phyloP scores from a whole-genome alignment of 495 filamentous ascomycete genomes.

The Tirmania nivea region DNA sequence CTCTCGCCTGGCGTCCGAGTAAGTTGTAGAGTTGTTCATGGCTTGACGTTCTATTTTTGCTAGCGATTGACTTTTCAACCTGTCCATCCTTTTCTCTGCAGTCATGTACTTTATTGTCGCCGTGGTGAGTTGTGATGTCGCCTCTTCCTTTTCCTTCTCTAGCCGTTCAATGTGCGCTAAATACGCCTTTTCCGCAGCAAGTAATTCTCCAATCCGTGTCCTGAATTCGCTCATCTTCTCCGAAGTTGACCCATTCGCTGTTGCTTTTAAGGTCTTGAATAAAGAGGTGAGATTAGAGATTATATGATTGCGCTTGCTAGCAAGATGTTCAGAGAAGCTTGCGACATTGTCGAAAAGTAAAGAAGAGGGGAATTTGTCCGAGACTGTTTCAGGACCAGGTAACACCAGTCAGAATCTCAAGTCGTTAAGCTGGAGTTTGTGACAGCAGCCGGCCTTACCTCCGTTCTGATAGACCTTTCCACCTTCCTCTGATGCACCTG shows the following conservation, averaged over 20 bases:
- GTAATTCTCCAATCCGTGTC: slow-evolving; percentile 42
- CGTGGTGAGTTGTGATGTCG: slow-evolving; percentile 60
- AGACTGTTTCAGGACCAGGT: slow-evolving; percentile 10
- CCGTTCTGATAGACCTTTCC: slow-evolving; percentile 25
- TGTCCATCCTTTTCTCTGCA: slow-evolving; percentile 81
- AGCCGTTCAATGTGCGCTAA: slow-evolving; percentile 54
- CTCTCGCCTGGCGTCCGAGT: slow-evolving; percentile 34
- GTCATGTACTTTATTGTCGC: slow-evolving; percentile 81
- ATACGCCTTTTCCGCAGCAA: slow-evolving; percentile 64
- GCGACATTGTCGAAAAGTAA: slow-evolving; percentile 42
- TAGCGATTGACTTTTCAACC: slow-evolving; percentile 67
- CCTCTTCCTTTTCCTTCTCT: slow-evolving; percentile 55
- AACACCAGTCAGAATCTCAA: slow-evolving; percentile 19
- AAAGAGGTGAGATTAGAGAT: slow-evolving; percentile 36
- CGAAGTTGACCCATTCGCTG: slow-evolving; percentile 17
- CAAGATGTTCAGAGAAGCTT: slow-evolving; percentile 59
- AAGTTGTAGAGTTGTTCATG: slow-evolving; percentile 33
- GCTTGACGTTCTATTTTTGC: slow-evolving; percentile 82
- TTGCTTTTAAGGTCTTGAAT: slow-evolving; percentile 20
- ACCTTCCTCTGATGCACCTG: slow-evolving; percentile 29
- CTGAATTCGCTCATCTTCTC: slow-evolving; percentile 49
- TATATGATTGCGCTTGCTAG: slow-evolving; percentile 37
- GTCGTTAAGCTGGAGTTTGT: slow-evolving; percentile 17
- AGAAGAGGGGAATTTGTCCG: slow-evolving; percentile 33
- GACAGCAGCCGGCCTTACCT: slow-evolving; percentile 25